Conservation (phyloP, 176 grass and related monocot species). For the Pharus latifolius region DNA sequence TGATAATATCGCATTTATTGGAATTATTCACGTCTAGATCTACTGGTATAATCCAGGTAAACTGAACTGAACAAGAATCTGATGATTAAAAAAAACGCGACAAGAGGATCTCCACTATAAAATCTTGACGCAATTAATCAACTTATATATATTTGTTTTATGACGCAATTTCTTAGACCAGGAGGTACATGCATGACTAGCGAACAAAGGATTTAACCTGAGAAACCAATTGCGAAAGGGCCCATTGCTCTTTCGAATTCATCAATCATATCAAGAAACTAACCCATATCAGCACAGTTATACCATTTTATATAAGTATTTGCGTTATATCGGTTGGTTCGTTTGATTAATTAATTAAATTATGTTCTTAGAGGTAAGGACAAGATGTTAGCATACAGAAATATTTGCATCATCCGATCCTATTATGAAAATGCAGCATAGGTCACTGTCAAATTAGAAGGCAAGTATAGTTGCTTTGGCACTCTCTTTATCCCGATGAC, state of each 20-base stretch:
- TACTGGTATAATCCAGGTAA: background rate
- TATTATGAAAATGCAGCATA: background rate
- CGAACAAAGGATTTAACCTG: background rate
- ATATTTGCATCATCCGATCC: background rate
- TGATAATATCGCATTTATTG: background rate
- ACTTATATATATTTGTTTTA: too few species aligned
- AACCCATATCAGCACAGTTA: background rate
- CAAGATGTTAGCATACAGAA: background rate
- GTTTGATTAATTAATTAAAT: too few species aligned
- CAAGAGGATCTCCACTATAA: background rate
- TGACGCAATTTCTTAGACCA: background rate
- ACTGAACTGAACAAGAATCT: background rate
- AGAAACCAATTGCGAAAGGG: constrained; percentile 6
- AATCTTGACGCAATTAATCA: too few species aligned
- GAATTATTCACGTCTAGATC: background rate
- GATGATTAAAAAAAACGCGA: background rate
- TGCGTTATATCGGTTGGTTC: too few species aligned
- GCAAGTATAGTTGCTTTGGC: background rate
- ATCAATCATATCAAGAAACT: background rate
- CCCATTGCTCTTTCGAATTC: background rate
- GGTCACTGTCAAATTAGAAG: background rate
- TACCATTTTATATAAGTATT: too few species aligned
- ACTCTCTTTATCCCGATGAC: background rate
- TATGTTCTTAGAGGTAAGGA: background rate
- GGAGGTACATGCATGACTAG: background rate